These are phyloP conservation scores for Spinellus fusiger DNA, from an alignment of 192 early-diverging fungal species.

Conservation along the genomic window DNA sequence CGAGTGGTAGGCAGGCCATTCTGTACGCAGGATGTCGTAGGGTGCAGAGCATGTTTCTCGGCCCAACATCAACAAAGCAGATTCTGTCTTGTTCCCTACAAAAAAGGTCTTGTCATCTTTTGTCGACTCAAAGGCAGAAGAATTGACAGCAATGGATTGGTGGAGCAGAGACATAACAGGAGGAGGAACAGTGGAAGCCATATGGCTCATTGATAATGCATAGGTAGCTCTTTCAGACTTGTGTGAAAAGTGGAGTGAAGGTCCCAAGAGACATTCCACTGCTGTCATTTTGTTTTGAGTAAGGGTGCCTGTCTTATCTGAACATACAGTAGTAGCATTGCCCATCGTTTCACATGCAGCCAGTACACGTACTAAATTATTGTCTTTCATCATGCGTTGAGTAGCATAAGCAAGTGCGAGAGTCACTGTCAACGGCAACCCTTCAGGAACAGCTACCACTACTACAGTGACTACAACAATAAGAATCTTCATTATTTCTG, in stretches of 20 bases:
- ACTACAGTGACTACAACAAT: conserved; percentile 91
- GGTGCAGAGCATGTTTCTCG: conserved; percentile 53
- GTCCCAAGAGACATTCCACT: conserved; percentile 78
- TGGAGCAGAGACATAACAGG: conserved; percentile 48
- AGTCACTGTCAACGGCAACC: conserved; percentile 95
- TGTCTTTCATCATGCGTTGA: conserved; percentile 92
- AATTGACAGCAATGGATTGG: conserved; percentile 78
- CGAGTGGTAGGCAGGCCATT: conserved; percentile 59
- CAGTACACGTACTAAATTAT: conserved; percentile 93
- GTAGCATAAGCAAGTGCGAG: conserved; percentile 93
- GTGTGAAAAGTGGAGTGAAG: conserved; percentile 51
- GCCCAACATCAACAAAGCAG: conserved; percentile 83
- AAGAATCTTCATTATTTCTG: conserved; percentile 69
- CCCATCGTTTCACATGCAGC: conserved; percentile 99
- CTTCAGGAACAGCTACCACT: conserved; percentile 98
- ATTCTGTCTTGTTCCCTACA: conserved; percentile 93
- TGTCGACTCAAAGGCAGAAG: conserved; percentile 64
- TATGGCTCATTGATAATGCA: too few species aligned
- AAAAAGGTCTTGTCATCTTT: conserved; percentile 52
- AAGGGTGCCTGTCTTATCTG: conserved; percentile 98
- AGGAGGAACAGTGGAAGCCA: too few species aligned
- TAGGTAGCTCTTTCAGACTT: too few species aligned
- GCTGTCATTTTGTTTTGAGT: conserved; percentile 98
- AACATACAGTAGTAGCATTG: conserved; percentile 97
- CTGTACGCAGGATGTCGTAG: conserved; percentile 58